Percentiles rank a stretch among this genome's conserved stretches.
These are phyloP conservation scores for Sclerotinia sclerotiorum DNA, from an alignment of 2,329 filamentous ascomycete genomes.

Conservation along the genomic window DNA sequence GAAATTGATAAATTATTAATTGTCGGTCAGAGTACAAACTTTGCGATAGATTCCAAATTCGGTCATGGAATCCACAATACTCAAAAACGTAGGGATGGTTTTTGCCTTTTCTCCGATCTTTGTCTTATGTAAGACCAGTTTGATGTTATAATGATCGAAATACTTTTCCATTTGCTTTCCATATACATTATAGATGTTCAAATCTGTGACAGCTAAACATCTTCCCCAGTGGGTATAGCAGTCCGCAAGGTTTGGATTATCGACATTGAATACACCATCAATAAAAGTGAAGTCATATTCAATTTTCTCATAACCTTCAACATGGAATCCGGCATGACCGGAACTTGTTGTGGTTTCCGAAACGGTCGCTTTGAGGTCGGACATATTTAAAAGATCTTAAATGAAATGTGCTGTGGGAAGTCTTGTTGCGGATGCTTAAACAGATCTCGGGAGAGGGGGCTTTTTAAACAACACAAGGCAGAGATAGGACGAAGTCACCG, in stretches of 20 bases:
- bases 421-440: neutral
- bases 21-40: constrained; percentile 39
- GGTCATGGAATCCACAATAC: constrained; percentile 72
- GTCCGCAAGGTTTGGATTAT: constrained; percentile 61
- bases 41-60: constrained; percentile 70
- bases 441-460: neutral
- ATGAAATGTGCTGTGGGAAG: neutral
- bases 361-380: constrained; percentile 67
- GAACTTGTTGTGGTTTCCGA: constrained; percentile 53
- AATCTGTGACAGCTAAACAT: constrained; percentile 67
- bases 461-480: constrained; percentile 5
- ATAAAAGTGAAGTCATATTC: constrained; percentile 74
- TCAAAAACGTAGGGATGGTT: constrained; percentile 66
- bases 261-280: constrained; percentile 63
- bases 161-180: constrained; percentile 65
- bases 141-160: constrained; percentile 63
- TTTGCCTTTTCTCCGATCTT: constrained; percentile 76
- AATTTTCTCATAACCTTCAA: constrained; percentile 74
- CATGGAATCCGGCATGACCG: constrained; percentile 57
- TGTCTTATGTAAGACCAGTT: constrained; percentile 67
- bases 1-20: neutral
- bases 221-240: constrained; percentile 66
- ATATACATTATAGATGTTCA: constrained; percentile 69
- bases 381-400: constrained; percentile 51
- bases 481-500: neutral